These are phyloP conservation scores for Mycena vitilis DNA, from an alignment of 768 basidiomycete species.

Conservation along the genomic window DNA sequence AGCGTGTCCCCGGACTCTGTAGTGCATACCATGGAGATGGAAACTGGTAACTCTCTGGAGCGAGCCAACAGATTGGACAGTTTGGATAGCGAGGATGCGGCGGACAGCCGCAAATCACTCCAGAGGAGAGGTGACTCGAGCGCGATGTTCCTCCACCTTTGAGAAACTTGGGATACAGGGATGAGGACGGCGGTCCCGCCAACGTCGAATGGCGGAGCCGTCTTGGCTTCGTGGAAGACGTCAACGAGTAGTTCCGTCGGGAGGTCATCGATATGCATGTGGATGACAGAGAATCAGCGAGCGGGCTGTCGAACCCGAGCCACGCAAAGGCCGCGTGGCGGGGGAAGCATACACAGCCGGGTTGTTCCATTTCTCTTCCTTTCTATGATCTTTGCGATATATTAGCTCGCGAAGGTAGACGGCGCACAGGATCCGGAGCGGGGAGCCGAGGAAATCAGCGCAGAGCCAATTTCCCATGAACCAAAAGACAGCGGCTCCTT, in stretches of 20 bases:
- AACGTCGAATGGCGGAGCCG: not conserved
- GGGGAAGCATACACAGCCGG: not conserved
- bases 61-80: slow-evolving; percentile 7
- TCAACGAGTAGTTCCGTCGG: slow-evolving; percentile 20
- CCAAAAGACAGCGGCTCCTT: too few species aligned
- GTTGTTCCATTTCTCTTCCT: not conserved
- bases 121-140: slow-evolving; percentile 9
- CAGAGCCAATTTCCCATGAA: too few species aligned
- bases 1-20: not conserved
- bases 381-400: too few species aligned
- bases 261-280: slow-evolving; percentile 21
- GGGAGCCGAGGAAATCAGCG: too few species aligned
- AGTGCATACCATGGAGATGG: slow-evolving; percentile 9
- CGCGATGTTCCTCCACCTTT: slow-evolving; percentile 11
- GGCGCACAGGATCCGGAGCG: too few species aligned
- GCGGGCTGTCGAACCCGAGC: not conserved
- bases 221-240: slow-evolving; percentile 13
- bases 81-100: slow-evolving; percentile 8
- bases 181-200: slow-evolving; percentile 13
- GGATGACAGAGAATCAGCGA: not conserved
- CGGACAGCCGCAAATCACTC: slow-evolving; percentile 14
- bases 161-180: slow-evolving; percentile 18
- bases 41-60: not conserved
- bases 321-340: slow-evolving; percentile 2
- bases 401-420: too few species aligned